Percentiles rank a stretch among this genome's conserved stretches.
These are phyloP conservation scores for Orbilia blumenaviensis DNA, from an alignment of 2,329 filamentous ascomycete genomes.

Conservation along the genomic window DNA sequence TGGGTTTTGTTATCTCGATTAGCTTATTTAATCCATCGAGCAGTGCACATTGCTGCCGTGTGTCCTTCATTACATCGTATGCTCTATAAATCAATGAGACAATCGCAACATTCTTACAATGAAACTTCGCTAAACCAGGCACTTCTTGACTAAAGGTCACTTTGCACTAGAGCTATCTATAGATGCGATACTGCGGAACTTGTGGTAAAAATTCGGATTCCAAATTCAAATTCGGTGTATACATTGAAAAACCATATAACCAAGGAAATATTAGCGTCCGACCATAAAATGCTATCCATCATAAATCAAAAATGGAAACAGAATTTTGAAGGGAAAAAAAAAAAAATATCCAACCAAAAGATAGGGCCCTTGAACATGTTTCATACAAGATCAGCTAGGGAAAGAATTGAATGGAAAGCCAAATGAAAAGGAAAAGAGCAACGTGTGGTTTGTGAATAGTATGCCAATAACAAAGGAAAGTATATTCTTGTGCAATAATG, in stretches of 20 bases:
- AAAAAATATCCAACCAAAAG: too few species aligned
- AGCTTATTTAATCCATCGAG: too few species aligned
- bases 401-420: not conserved
- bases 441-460: too few species aligned
- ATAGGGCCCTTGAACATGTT: not conserved
- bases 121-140: too few species aligned
- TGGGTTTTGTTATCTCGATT: not conserved
- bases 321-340: not conserved
- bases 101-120: too few species aligned
- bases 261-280: slow-evolving; percentile 13
- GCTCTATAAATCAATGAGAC: too few species aligned
- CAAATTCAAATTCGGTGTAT: not conserved
- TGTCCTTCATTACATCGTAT: too few species aligned
- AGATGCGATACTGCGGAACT: too few species aligned
- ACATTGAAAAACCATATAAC: not conserved
- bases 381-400: not conserved
- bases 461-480: slow-evolving; percentile 7
- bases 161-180: too few species aligned
- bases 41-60: too few species aligned
- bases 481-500: not conserved
- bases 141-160: too few species aligned
- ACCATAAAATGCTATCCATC: slow-evolving; percentile 26
- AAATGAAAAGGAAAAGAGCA: not conserved
- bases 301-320: not conserved
- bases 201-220: too few species aligned